These are phyloP conservation scores for Mortierella hygrophila DNA, from an alignment of 192 early-diverging fungal species.

Conservation along the genomic window DNA sequence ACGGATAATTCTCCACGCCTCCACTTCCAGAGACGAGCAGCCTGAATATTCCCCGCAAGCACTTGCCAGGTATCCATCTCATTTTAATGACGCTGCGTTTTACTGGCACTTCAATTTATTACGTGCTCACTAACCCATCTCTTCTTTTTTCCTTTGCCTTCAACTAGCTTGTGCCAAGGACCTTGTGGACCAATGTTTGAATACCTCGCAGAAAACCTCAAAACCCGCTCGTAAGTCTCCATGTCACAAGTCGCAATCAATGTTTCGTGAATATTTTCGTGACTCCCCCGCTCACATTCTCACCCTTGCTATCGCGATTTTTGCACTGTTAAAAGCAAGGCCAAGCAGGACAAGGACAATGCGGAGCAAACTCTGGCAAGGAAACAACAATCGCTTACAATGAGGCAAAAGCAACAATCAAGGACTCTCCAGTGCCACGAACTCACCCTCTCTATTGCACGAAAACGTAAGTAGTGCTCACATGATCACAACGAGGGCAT, in stretches of 20 bases:
- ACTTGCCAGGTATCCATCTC: conserved; percentile 1
- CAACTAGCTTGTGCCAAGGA: conserved; percentile 32
- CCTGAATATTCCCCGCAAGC: conserved; percentile 14
- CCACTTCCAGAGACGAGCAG: background rate
- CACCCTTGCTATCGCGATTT: background rate
- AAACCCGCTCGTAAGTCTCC: conserved; percentile 34
- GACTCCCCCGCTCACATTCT: background rate
- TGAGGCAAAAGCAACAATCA: background rate
- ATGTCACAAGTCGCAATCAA: background rate
- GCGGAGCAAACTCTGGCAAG: background rate
- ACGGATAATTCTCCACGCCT: background rate
- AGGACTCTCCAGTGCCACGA: conserved; percentile 12
- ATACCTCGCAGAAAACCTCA: conserved; percentile 28
- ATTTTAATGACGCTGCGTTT: too few relatives aligned
- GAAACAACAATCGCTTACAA: background rate
- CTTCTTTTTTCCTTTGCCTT: too few relatives aligned
- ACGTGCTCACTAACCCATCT: background rate
- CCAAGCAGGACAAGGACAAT: background rate
- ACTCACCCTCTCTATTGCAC: conserved; percentile 20
- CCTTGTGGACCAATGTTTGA: conserved; percentile 32
- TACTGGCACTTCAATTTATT: too few relatives aligned
- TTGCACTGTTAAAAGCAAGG: background rate
- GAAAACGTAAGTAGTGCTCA: conserved; percentile 23
- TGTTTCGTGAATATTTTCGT: too few relatives aligned
- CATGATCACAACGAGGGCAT: background rate